Base-by-base conservation (phyloP, 2,329 filamentous ascomycete genomes). In the Raffaelea ambrosiae region DNA sequence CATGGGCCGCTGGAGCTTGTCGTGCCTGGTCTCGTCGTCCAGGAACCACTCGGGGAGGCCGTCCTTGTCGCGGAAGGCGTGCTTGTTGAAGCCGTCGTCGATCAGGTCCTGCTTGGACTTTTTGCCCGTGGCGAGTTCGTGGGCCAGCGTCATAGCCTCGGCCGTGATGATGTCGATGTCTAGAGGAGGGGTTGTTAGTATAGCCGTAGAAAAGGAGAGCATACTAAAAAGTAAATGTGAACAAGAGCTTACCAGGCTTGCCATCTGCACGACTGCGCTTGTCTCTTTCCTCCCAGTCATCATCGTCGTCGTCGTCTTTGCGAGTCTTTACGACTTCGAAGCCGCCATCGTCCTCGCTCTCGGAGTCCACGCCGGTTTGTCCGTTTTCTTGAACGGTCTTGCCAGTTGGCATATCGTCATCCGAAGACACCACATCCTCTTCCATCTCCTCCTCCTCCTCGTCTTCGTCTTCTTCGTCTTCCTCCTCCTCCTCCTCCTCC, bases 151-250 rank as follows among this genome's bases (percentile, higher is more conserved):
- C 93, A 98, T 98, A 54, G 94, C 93, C 72, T 98, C 93, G 5
- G 89, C 93, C n/a, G 93, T 98, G 61, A 97, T 95, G 59, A 98
- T 97, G 63, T 97, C 89, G 66, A 98, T 95, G 62, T 96, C 90
- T 76, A 29, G 13, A 29, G 26, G 7, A 29, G 66, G 20, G 26
- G 11, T 13, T 60, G 51, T 54, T 48, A 55, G 58, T 57, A 62
- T 60, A 5, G 14, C 20, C 13, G 29, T 42, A 48, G 33, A 18
- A 23, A 14, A 21, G 31, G 26, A 29, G 26, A 5, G 35, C 14
- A 16, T 22, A 20, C 18, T 16, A 19, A 13, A 39, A 26, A 29
- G 43, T 22, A 20, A 5, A n/a, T 38, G 14, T 38, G 10, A n/a
- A 40, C 54, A 20, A 40, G 5, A 40, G 13, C 11, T 7, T 5